phyloP scores from a whole-genome alignment of 2,329 filamentous ascomycete genomes.

The Tothia fuscella region DNA sequence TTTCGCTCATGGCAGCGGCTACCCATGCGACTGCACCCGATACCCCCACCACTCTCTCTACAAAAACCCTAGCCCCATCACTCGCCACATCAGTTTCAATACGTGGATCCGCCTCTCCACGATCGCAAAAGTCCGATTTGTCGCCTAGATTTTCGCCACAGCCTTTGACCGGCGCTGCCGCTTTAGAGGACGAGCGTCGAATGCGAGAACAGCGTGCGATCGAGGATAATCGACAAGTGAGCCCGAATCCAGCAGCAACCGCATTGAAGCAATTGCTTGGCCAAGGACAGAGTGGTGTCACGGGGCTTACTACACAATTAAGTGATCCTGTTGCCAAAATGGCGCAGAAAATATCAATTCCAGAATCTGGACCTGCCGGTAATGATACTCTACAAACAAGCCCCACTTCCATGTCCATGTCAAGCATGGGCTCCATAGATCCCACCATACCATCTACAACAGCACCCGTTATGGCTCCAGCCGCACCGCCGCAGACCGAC shows the following conservation, averaged over 20 bases:
- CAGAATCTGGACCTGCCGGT: slow-evolving; percentile 24
- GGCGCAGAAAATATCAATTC: slow-evolving; percentile 37
- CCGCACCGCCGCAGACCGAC: slow-evolving; percentile 29
- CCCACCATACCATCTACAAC: slow-evolving; percentile 35
- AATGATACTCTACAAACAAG: slow-evolving; percentile 37
- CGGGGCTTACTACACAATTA: slow-evolving; percentile 32
- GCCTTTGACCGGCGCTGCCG: slow-evolving; percentile 35
- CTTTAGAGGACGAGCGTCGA: slow-evolving; percentile 36
- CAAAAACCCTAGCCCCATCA: slow-evolving; percentile 16
- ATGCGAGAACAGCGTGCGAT: slow-evolving; percentile 26
- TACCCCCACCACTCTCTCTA: slow-evolving; percentile 21
- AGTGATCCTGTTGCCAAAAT: slow-evolving; percentile 37
- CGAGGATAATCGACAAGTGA: slow-evolving; percentile 29
- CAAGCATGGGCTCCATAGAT: slow-evolving; percentile 42
- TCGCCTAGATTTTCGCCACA: slow-evolving; percentile 29
- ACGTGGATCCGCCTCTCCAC: slow-evolving; percentile 24
- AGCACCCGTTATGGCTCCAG: slow-evolving; percentile 37
- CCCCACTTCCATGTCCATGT: slow-evolving; percentile 39
- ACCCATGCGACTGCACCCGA: slow-evolving; percentile 32
- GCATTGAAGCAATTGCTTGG: slow-evolving; percentile 34
- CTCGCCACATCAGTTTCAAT: slow-evolving; percentile 14
- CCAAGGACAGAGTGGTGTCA: slow-evolving; percentile 30
- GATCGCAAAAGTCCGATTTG: slow-evolving; percentile 27
- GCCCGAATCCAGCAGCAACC: slow-evolving; percentile 34
- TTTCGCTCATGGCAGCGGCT: slow-evolving; percentile 31